phyloP scores from a whole-genome alignment of 352 stramenopile species.

The Phytopythium kandeliae region DNA sequence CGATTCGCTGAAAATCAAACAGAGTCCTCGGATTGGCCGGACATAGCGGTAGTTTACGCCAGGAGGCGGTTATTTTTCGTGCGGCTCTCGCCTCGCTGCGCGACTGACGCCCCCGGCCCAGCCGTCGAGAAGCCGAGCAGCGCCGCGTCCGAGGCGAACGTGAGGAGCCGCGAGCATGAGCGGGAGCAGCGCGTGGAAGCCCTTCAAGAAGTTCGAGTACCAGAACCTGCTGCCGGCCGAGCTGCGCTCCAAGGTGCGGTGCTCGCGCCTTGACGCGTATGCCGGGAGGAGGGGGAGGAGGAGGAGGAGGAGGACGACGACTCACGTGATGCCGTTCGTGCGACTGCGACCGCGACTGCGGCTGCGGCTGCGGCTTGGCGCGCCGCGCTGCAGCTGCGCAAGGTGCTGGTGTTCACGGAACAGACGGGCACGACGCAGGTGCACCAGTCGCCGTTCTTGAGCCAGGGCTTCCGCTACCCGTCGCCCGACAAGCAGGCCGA shows the following conservation, averaged over 20 bases:
- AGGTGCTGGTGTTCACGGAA: conserved; percentile 79
- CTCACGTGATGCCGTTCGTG: background rate
- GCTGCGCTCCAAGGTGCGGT: conserved; percentile 57
- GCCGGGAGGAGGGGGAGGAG: too few relatives aligned
- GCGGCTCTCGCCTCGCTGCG: conserved; percentile 7
- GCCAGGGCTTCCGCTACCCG: conserved; percentile 73
- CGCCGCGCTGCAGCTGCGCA: conserved; percentile 57
- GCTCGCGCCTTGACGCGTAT: too few relatives aligned
- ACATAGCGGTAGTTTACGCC: background rate
- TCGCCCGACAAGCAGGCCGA: conserved; percentile 64
- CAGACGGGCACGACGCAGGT: conserved; percentile 67
- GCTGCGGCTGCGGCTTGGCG: too few relatives aligned
- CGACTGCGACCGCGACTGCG: too few relatives aligned
- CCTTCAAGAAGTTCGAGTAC: conserved; percentile 81
- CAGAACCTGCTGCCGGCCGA: conserved; percentile 60
- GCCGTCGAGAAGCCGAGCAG: background rate
- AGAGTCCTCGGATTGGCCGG: conserved; percentile 7
- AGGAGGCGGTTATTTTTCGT: conserved; percentile 5
- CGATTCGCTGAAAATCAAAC: background rate
- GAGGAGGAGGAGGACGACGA: background rate
- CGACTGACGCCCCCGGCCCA: background rate
- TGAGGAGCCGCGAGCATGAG: conserved; percentile 49
- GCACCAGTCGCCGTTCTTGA: conserved; percentile 56
- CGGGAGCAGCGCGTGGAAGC: conserved; percentile 63
- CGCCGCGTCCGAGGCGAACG: background rate